A percentile compares a stretch with the other conserved stretches of the same genome.
Evolutionary conservation across 2,329 filamentous ascomycete species (phyloP).

Genomic region (Zymoseptoria tritici): DNA sequence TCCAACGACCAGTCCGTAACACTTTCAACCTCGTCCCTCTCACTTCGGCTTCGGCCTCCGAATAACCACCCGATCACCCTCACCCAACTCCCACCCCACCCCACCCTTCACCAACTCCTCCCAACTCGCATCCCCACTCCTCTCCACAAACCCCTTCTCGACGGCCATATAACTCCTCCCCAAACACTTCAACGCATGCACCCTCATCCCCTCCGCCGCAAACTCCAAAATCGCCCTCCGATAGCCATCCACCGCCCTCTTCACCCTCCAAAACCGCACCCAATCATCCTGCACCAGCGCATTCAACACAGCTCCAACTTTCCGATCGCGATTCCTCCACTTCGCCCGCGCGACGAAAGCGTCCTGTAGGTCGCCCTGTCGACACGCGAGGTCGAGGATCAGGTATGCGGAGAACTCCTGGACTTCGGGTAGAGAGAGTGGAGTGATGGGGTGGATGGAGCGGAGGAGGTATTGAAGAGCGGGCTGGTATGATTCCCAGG

Average conservation of each 20-base stretch:
- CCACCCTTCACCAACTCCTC: constrained; percentile 60
- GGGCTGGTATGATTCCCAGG: constrained; percentile 84
- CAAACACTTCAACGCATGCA: constrained; percentile 78
- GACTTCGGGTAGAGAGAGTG: constrained; percentile 62
- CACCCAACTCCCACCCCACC: constrained; percentile 77
- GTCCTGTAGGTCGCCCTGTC: constrained; percentile 64
- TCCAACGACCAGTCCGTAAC: too few relatives aligned
- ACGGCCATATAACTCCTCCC: constrained; percentile 72
- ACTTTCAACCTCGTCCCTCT: not conserved
- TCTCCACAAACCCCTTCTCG: constrained; percentile 62
- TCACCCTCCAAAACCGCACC: constrained; percentile 65
- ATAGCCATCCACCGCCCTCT: constrained; percentile 70
- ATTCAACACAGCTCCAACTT: constrained; percentile 60
- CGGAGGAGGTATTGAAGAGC: constrained; percentile 73
- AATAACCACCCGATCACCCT: constrained; percentile 64
- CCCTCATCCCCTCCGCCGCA: constrained; percentile 65
- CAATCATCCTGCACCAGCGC: constrained; percentile 78
- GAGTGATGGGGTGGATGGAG: constrained; percentile 58
- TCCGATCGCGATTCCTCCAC: constrained; percentile 57
- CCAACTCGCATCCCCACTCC: constrained; percentile 63
- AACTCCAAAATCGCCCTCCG: constrained; percentile 72
- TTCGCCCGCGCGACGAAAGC: constrained; percentile 60
- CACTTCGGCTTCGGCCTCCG: constrained; percentile 48
- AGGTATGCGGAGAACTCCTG: constrained; percentile 74
- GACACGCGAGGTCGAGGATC: constrained; percentile 81